phyloP scores from a whole-genome alignment of 805 yeast species.

The Cyberlindnera euphorbiae region DNA sequence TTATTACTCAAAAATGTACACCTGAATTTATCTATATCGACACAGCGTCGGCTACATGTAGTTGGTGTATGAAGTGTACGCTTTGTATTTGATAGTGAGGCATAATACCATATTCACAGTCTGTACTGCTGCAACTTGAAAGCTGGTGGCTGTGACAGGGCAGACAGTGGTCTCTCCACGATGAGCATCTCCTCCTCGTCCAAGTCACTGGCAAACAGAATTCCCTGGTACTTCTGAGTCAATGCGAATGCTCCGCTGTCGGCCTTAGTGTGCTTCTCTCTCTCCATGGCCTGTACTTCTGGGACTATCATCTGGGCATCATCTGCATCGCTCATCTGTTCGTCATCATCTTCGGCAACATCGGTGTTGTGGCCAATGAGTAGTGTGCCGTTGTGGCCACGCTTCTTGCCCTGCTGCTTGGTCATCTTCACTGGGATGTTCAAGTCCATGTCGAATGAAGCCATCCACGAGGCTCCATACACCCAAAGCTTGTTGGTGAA shows the following conservation, averaged over 20 bases:
- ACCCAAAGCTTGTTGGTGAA: slow-evolving; percentile 58
- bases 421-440: slow-evolving; percentile 45
- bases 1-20: too few relatives aligned
- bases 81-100: too few relatives aligned
- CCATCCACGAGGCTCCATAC: slow-evolving; percentile 83
- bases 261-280: slow-evolving; percentile 19
- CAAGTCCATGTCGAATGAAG: slow-evolving; percentile 60
- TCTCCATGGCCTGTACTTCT: slow-evolving; percentile 25
- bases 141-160: slow-evolving; percentile 56
- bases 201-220: slow-evolving; percentile 47
- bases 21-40: too few relatives aligned
- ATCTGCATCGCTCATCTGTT: slow-evolving; percentile 26
- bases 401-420: slow-evolving; percentile 29
- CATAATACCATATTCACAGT: too few relatives aligned
- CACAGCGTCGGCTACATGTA: too few relatives aligned
- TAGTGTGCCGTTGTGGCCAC: slow-evolving; percentile 38
- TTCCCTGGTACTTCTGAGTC: slow-evolving; percentile 69
- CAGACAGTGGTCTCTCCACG: slow-evolving; percentile 69
- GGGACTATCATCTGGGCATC: slow-evolving; percentile 24
- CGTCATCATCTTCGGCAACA: slow-evolving; percentile 21
- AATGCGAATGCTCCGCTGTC: slow-evolving; percentile 56
- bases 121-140: slow-evolving; percentile 55
- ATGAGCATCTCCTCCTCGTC: slow-evolving; percentile 41
- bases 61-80: too few relatives aligned
- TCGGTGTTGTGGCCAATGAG: slow-evolving; percentile 35